Percentiles rank a stretch among this genome's conserved stretches.
phyloP scores from a whole-genome alignment of 2,329 filamentous ascomycete species.

The Penicillium griseofulvum region DNA sequence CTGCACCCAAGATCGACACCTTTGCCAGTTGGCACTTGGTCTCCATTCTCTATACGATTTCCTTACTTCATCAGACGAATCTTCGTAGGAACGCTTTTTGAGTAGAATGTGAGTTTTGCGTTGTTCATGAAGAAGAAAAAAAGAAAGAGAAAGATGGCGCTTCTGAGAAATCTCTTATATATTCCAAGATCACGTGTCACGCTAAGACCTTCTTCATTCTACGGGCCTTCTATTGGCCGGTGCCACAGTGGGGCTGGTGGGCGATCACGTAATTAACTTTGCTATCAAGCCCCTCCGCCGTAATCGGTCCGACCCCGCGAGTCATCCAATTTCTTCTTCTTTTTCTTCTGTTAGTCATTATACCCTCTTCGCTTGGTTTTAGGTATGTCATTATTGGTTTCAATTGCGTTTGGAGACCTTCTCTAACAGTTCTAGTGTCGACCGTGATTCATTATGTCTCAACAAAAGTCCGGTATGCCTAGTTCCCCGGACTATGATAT shows the following conservation, averaged over 20 bases:
- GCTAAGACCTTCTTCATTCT: background rate
- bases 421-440: slow-evolving; percentile 22
- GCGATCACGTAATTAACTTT: slow-evolving; percentile 10
- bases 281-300: slow-evolving; percentile 17
- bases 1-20: slow-evolving; percentile 59
- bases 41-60: slow-evolving; percentile 60
- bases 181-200: slow-evolving; percentile 17
- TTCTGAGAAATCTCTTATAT: slow-evolving; percentile 20
- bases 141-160: slow-evolving; percentile 28
- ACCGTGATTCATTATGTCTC: slow-evolving; percentile 36
- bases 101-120: slow-evolving; percentile 55
- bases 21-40: slow-evolving; percentile 38
- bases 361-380: slow-evolving; percentile 18
- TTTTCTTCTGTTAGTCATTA: slow-evolving; percentile 20
- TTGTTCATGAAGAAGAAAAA: slow-evolving; percentile 53
- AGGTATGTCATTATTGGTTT: slow-evolving; percentile 14
- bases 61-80: slow-evolving; percentile 55
- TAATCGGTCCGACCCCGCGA: slow-evolving; percentile 29
- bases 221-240: background rate
- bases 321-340: slow-evolving; percentile 16
- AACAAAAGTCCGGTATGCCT: slow-evolving; percentile 42
- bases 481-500: slow-evolving; percentile 22
- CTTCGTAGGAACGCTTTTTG: slow-evolving; percentile 59
- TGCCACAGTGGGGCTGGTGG: background rate
- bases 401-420: background rate